phyloP scores from a whole-genome alignment of 148 eudicot species.

The Chenopodium suecicum region DNA sequence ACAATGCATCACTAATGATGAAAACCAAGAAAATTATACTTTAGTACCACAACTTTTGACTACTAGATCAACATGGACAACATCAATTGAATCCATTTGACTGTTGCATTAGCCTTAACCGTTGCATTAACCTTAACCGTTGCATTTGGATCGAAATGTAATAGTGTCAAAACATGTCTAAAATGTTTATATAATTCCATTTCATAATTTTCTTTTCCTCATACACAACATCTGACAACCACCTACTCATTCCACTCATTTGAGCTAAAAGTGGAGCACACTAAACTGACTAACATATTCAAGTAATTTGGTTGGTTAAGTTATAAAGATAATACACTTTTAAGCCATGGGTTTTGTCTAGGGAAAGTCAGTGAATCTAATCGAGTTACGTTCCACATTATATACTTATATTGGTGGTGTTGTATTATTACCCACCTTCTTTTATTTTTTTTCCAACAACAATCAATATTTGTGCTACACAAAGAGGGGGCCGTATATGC shows the following conservation, averaged over 20 bases:
- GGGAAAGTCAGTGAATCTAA: constrained; percentile 27
- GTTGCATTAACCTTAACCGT: no score
- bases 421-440: constrained; percentile 17
- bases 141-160: no score
- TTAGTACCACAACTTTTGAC: not conserved
- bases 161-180: not conserved
- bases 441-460: constrained; percentile 10
- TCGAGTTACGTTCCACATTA: constrained; percentile 15
- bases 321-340: constrained; percentile 11
- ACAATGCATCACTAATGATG: not conserved
- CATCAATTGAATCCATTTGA: no score
- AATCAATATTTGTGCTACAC: constrained; percentile 10
- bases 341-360: constrained; percentile 17
- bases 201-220: not conserved
- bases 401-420: no score
- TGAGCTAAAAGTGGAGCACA: constrained; percentile 17
- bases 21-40: no score
- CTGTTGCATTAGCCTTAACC: no score
- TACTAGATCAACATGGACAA: not conserved
- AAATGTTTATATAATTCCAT: not conserved
- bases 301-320: constrained; percentile 19
- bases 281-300: constrained; percentile 14
- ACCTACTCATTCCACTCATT: constrained; percentile 12
- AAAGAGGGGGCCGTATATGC: constrained; percentile 5
- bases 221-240: constrained; percentile 10